phyloP scores from a whole-genome alignment of 257 asterid species.

The Pogostemon cablin region DNA sequence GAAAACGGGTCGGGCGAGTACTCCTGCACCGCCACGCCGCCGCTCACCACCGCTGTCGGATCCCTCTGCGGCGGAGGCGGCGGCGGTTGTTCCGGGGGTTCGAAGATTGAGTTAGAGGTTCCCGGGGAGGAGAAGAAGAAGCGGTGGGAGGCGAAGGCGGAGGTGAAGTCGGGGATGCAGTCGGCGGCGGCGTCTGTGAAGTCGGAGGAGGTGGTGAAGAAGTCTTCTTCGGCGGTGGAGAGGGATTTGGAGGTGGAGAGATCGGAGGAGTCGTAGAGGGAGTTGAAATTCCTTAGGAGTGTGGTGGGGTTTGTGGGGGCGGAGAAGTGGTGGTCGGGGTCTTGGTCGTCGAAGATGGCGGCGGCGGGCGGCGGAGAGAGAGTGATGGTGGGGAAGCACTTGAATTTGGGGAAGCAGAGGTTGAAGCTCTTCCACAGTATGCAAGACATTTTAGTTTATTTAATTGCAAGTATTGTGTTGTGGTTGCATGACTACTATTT shows the following conservation, averaged over 20 bases:
- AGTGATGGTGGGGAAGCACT: conserved; percentile 60
- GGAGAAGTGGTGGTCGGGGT: not conserved
- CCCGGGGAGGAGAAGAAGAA: conserved; percentile 90
- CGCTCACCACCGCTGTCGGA: conserved; percentile 31
- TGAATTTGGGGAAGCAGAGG: conserved; percentile 69
- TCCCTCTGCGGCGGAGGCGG: conserved; percentile 22
- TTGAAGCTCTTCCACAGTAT: conserved; percentile 55
- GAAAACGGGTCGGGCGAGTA: conserved; percentile 69
- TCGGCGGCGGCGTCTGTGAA: conserved; percentile 46
- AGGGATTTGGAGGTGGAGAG: conserved; percentile 48
- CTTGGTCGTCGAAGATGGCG: conserved; percentile 30
- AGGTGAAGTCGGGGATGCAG: conserved; percentile 56
- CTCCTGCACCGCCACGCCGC: conserved; percentile 66
- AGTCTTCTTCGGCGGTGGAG: conserved; percentile 28
- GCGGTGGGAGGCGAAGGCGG: conserved; percentile 73
- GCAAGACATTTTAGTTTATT: conserved; percentile 53
- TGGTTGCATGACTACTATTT: conserved; percentile 25
- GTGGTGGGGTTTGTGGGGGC: conserved; percentile 32
- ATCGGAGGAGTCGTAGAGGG: conserved; percentile 53
- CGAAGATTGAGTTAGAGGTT: conserved; percentile 67
- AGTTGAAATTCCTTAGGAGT: conserved; percentile 53
- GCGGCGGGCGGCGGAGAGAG: conserved; percentile 40
- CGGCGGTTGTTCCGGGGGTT: conserved; percentile 28
- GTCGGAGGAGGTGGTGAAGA: conserved; percentile 35
- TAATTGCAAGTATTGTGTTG: not conserved